Conservation (phyloP, 2,329 filamentous ascomycete species). For the Penicillium italicum region DNA sequence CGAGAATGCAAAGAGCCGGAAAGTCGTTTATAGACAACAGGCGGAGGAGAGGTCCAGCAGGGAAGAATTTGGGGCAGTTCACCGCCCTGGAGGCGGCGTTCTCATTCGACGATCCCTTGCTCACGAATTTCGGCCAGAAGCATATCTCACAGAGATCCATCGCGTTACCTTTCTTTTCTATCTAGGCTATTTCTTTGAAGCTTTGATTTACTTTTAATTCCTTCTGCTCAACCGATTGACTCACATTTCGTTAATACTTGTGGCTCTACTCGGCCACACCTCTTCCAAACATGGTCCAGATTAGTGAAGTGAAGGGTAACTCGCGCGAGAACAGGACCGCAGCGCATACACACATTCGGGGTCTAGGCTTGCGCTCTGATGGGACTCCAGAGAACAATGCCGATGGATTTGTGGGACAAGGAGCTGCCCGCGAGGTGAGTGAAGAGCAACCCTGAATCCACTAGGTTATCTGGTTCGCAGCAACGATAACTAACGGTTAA, state of each 20-base stretch:
- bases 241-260: neutral
- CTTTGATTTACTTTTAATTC: slow-evolving; percentile 3
- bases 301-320: slow-evolving; percentile 92
- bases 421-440: slow-evolving; percentile 77
- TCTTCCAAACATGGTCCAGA: slow-evolving; percentile 66
- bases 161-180: slow-evolving; percentile 14
- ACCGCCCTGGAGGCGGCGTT: slow-evolving; percentile 34
- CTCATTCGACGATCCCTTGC: slow-evolving; percentile 32
- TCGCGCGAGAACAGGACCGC: slow-evolving; percentile 94
- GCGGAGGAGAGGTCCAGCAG: slow-evolving; percentile 10
- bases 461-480: neutral
- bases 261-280: slow-evolving; percentile 28
- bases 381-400: slow-evolving; percentile 76
- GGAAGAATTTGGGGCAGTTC: slow-evolving; percentile 35
- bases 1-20: neutral
- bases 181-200: slow-evolving; percentile 11
- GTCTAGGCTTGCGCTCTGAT: slow-evolving; percentile 80
- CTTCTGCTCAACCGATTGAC: slow-evolving; percentile 1
- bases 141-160: slow-evolving; percentile 16
- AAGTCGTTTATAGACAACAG: slow-evolving; percentile 1
- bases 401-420: slow-evolving; percentile 86
- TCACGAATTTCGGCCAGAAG: slow-evolving; percentile 36
- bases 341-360: slow-evolving; percentile 96
- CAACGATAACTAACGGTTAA: slow-evolving; percentile 11
- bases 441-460: slow-evolving; percentile 2